phyloP scores from a whole-genome alignment of 2,329 filamentous ascomycete genomes.

The Colletotrichum sidae region DNA sequence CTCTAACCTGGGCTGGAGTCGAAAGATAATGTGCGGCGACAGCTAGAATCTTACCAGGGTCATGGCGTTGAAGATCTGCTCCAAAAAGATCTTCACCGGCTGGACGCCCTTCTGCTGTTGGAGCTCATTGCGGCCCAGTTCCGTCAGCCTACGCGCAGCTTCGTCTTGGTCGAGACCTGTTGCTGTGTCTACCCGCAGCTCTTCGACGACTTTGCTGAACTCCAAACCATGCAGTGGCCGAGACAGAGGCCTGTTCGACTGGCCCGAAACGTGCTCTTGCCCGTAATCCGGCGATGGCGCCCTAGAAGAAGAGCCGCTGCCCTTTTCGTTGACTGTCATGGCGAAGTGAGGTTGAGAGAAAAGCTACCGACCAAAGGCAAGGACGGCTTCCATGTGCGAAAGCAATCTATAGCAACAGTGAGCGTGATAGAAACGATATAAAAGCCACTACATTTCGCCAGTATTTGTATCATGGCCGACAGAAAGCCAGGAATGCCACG shows the following conservation, averaged over 20 bases:
- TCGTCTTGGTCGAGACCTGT: conserved; percentile 65
- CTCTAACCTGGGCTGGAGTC: neutral
- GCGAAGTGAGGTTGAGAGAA: neutral
- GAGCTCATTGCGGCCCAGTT: conserved; percentile 69
- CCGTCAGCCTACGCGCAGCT: conserved; percentile 60
- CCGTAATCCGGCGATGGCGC: neutral
- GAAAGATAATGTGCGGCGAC: neutral
- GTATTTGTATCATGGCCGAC: conserved; percentile 1
- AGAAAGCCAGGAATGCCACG: neutral
- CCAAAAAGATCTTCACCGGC: conserved; percentile 67
- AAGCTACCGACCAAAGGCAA: too few relatives aligned
- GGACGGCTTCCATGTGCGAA: too few relatives aligned
- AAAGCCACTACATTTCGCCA: neutral
- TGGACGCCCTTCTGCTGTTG: conserved; percentile 66
- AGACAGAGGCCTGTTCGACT: conserved; percentile 56
- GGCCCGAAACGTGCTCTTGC: conserved; percentile 43
- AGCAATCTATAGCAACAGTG: too few relatives aligned
- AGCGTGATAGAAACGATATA: neutral
- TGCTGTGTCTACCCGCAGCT: conserved; percentile 63
- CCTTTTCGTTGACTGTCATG: conserved; percentile 11
- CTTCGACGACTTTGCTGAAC: conserved; percentile 58
- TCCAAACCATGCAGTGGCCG: conserved; percentile 68
- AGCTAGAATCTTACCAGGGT: conserved; percentile 58
- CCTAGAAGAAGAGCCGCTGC: conserved; percentile 9
- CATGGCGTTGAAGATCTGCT: conserved; percentile 75